Evolutionary conservation across 352 stramenopile genomes (phyloP), one percentile per base, ranked within the genome.

Genomic region (Globisporangium megalacanthum): DNA sequence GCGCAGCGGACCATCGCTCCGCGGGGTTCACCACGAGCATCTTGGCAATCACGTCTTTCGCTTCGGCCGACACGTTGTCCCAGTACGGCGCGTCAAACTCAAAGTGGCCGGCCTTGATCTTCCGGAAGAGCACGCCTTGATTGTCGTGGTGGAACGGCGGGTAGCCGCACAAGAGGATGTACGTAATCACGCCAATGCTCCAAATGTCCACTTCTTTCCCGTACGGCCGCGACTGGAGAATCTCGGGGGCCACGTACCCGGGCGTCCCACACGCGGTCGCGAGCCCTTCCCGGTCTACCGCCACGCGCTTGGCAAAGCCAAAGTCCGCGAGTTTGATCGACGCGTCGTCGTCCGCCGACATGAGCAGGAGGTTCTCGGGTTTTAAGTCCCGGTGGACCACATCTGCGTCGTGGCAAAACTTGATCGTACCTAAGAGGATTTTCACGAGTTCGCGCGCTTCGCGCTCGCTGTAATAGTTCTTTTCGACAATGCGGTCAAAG

Each of bases 361-460:
- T 80, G 36, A 94, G 72, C 36, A 99, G 75, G 47, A 99, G 67
- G 70, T 98, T 99, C 68, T 99, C 95, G 4, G 95, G 95, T 69
- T 99, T 98, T 8, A 99, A 76, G 62, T 99, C 95, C 44, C 93
- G 86, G 68, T 90, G 83, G 52, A 96, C 86, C 25, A 97, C 77
- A 60, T 87, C 86, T 46, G 81, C 72, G 53, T 92, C 83, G 67
- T 97, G 88, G 57, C 86, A 94, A 61, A 96, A 95, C 64, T 87
- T 77, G 62, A 97, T 86, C 36, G 83, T 83, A 7, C 69, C 61
- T 4, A 94, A 58, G 17, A 96, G 60, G 50, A 88, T 90, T 55
- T 89, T 84, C 37, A 96, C 83, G 20, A 96, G 66, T 25, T 89
- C 75, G 13, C 83, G 70, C n/a, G 86, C 87, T 51, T 95, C 87